Base-by-base conservation (phyloP, 805 yeast genomes). In the Yarrowia sp. region DNA sequence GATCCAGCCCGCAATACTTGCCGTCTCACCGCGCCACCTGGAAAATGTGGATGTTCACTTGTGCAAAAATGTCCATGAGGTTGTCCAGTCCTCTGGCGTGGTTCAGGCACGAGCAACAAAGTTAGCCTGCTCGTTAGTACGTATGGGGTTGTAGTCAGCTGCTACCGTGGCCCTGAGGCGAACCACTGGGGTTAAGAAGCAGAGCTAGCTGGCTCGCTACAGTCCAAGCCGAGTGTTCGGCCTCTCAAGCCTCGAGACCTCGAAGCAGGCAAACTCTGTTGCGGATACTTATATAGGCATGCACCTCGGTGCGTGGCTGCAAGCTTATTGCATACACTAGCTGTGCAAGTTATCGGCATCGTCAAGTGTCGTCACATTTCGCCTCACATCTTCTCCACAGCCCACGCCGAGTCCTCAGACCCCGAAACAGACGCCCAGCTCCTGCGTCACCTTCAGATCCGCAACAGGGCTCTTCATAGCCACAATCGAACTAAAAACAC, bases 231-330 rank as follows among this genome's bases (percentile, higher is more conserved):
- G n/a, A n/a, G 8, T 27, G 29, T 27, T 27, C 10, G 8, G 29
- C 10, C 29, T 27, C 55, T 47, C 38, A 14, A 21, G n/a, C 55
- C 38, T 31, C 55, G 3, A 29, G 29, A 24, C n/a, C 33, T 29
- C 51, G 10, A 22, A 14, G 25, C 21, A 14, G 4, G 27, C n/a
- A 19, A 46, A 47, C 55, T 47, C 27, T 47, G 55, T 47, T 47
- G 27, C 38, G 19, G 19, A 31, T 32, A 21, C 38, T 31, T 47
- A 47, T 31, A 47, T 21, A 32, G 21, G 22, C 38, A 47, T 47
- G 55, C 55, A 47, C 38, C 55, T 47, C 55, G 38, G 38, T 21
- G 55, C 38, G 55, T 47, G 55, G 55, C 55, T 47, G 55, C 55
- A 47, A 21, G 55, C 29, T 47, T 47, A 31, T 31, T 44, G 38